Percentiles rank a stretch among this genome's conserved stretches.
Evolutionary conservation across 2,329 filamentous ascomycete genomes (phyloP).

Genomic region (Diaporthe australafricana): DNA sequence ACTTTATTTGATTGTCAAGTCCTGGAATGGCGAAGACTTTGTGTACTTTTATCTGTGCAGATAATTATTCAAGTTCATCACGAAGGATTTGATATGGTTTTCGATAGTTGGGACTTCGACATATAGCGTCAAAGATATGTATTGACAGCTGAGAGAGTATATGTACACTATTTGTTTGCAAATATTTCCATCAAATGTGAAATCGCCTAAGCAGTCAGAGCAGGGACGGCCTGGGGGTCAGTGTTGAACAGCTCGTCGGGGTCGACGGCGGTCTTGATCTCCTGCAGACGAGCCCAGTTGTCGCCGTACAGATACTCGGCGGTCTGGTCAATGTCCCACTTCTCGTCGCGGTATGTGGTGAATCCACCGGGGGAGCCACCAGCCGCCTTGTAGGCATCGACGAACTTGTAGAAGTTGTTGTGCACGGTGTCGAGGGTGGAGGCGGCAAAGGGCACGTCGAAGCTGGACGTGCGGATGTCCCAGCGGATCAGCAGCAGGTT

Average conservation of each 20-base stretch:
- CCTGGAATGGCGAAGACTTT: too few relatives aligned
- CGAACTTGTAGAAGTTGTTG: constrained; percentile 17
- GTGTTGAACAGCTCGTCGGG: constrained; percentile 31
- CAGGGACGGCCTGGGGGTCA: constrained; percentile 28
- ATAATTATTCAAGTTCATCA: too few relatives aligned
- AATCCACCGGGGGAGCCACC: constrained; percentile 11
- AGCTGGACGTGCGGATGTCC: constrained; percentile 19
- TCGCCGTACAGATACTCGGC: constrained; percentile 24
- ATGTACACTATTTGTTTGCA: neutral
- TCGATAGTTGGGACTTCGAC: neutral
- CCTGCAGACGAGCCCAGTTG: constrained; percentile 22
- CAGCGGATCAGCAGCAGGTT: constrained; percentile 32
- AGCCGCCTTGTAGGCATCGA: constrained; percentile 14
- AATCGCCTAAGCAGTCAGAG: neutral
- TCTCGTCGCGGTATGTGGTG: constrained; percentile 31
- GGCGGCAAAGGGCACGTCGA: constrained; percentile 15
- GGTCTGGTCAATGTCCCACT: constrained; percentile 25
- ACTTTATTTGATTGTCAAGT: too few relatives aligned
- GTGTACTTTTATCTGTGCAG: too few relatives aligned
- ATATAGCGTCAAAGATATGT: neutral
- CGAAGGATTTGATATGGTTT: too few relatives aligned
- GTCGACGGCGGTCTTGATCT: constrained; percentile 24
- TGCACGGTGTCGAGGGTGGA: constrained; percentile 21
- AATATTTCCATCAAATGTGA: neutral
- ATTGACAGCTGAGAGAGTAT: neutral